These are phyloP conservation scores for Coemansia sp. DNA, from an alignment of 192 early-diverging fungal genomes.

Conservation along the genomic window DNA sequence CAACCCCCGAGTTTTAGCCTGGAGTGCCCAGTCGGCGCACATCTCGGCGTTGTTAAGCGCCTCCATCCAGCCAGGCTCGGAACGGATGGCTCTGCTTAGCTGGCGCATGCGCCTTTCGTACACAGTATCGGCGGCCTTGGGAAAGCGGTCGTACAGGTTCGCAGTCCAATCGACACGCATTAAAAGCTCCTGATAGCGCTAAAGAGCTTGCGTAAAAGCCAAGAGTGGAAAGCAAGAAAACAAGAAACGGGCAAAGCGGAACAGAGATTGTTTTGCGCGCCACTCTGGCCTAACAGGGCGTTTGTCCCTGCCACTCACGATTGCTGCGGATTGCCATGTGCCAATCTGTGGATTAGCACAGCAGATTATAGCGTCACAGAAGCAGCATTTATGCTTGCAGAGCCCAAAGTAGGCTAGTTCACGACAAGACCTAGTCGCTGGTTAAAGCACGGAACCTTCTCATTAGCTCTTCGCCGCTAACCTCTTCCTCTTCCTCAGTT, in stretches of 20 bases:
- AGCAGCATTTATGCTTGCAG: too few relatives aligned
- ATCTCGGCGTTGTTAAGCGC: slow-evolving; percentile 23
- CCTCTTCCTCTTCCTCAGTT: background rate
- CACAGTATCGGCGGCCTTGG: background rate
- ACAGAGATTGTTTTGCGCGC: background rate
- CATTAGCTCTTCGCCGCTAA: background rate
- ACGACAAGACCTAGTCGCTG: too few relatives aligned
- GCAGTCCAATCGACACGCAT: background rate
- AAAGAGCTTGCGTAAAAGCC: background rate
- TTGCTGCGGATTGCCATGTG: background rate
- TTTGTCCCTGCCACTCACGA: background rate
- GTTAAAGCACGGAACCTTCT: background rate
- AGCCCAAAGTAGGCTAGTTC: too few relatives aligned
- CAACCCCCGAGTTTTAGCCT: slow-evolving; percentile 23
- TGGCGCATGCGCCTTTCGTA: slow-evolving; percentile 26
- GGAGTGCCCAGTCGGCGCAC: slow-evolving; percentile 15
- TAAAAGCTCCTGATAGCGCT: background rate
- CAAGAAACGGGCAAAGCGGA: background rate
- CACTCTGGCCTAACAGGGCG: background rate
- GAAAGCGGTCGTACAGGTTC: background rate
- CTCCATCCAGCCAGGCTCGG: slow-evolving; percentile 46
- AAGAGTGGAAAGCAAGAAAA: background rate
- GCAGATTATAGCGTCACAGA: too few relatives aligned
- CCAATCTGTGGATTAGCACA: background rate
- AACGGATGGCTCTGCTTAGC: slow-evolving; percentile 46